Percentiles rank a stretch among this genome's conserved stretches.
phyloP scores from a whole-genome alignment of 352 stramenopile genomes.

The Globisporangium solare region DNA sequence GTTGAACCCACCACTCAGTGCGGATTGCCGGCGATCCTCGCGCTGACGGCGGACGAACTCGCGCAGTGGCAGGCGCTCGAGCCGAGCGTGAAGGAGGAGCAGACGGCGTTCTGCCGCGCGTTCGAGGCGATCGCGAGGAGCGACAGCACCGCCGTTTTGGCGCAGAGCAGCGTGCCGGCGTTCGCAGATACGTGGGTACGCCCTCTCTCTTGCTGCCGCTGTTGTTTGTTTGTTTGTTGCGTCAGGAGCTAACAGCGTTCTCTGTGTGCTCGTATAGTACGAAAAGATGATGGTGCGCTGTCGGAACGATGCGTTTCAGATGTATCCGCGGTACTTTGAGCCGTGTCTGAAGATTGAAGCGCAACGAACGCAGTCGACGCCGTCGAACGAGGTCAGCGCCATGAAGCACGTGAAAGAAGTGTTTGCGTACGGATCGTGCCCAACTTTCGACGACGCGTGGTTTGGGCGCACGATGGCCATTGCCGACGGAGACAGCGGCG shows the following conservation, averaged over 20 bases:
- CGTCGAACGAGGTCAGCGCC: slow-evolving; percentile 7
- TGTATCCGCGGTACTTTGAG: slow-evolving; percentile 67
- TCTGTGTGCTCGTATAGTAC: slow-evolving; percentile 23
- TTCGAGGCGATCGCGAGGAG: slow-evolving; percentile 20
- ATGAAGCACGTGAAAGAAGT: slow-evolving; percentile 50
- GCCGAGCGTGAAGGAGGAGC: slow-evolving; percentile 27
- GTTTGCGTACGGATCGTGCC: slow-evolving; percentile 20
- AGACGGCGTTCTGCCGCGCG: slow-evolving; percentile 20
- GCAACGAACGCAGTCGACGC: background rate
- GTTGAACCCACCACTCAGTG: no score
- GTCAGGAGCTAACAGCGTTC: no score
- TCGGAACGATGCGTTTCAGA: slow-evolving; percentile 53
- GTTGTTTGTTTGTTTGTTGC: no score
- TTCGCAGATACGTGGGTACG: slow-evolving; percentile 28
- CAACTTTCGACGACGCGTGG: slow-evolving; percentile 11
- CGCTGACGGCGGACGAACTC: slow-evolving; percentile 38
- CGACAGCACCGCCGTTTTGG: slow-evolving; percentile 17
- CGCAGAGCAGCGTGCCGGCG: slow-evolving; percentile 6
- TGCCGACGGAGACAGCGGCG: background rate
- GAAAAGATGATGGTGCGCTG: slow-evolving; percentile 33
- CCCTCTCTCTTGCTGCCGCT: background rate
- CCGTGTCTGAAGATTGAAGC: slow-evolving; percentile 29
- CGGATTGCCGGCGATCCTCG: slow-evolving; percentile 51
- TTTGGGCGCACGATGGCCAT: slow-evolving; percentile 12
- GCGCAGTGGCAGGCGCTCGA: slow-evolving; percentile 36